Percentiles rank a stretch among this genome's conserved stretches.
Conservation (phyloP, 352 stramenopile species). For the Peronosclerospora sorghi region DNA sequence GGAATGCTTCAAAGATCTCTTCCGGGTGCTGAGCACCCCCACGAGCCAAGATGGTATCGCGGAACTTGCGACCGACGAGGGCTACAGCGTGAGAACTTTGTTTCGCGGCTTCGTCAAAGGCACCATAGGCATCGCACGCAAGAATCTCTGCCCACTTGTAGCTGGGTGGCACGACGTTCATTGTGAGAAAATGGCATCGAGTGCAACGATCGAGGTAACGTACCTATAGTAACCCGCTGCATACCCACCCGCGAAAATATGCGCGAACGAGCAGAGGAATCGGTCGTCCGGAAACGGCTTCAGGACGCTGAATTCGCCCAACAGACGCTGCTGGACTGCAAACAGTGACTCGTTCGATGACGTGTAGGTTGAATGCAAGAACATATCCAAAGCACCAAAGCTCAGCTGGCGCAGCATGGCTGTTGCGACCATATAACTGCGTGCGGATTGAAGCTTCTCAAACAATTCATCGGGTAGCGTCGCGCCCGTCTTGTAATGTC, state of each 20-base stretch:
- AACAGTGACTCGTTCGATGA: constrained; percentile 81
- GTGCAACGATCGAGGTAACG: neutral
- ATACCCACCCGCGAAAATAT: constrained; percentile 98
- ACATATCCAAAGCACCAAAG: constrained; percentile 88
- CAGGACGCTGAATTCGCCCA: constrained; percentile 76
- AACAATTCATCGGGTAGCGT: constrained; percentile 91
- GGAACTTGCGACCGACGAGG: constrained; percentile 86
- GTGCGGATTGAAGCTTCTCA: constrained; percentile 91
- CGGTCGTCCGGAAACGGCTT: constrained; percentile 89
- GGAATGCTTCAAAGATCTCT: constrained; percentile 93
- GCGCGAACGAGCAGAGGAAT: constrained; percentile 96
- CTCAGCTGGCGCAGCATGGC: constrained; percentile 92
- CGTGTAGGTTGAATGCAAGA: constrained; percentile 65
- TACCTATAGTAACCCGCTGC: constrained; percentile 95
- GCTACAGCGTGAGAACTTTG: constrained; percentile 41
- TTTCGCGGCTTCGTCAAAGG: constrained; percentile 92
- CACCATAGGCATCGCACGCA: constrained; percentile 93
- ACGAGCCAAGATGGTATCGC: constrained; percentile 87
- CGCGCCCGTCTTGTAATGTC: constrained; percentile 80
- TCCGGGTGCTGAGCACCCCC: constrained; percentile 82
- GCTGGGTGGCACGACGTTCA: constrained; percentile 23
- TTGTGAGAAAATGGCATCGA: no score
- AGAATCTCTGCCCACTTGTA: constrained; percentile 98
- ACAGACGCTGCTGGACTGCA: constrained; percentile 87
- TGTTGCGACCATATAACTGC: constrained; percentile 93